Percentiles rank a stretch among this genome's conserved stretches.
These are phyloP conservation scores for Melastoma candidum DNA, from an alignment of 441 rosid species.

Conservation along the genomic window DNA sequence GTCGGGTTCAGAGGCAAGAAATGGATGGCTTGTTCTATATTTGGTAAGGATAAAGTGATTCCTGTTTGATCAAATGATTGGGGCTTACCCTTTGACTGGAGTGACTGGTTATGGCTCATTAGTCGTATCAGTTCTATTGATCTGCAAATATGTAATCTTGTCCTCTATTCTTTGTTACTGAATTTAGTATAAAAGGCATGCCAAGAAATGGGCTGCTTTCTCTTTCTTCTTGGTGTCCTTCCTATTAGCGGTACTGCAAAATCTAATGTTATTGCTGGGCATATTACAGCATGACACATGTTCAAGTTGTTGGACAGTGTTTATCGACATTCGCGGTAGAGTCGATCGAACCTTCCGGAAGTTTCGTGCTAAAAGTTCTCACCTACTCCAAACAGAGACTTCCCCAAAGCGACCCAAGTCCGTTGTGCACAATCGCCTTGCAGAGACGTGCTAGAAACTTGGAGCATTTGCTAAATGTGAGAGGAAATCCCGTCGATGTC, in stretches of 20 bases:
- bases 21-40: slow-evolving; percentile 18
- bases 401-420: background rate
- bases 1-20: slow-evolving; percentile 23
- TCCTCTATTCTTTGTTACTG: too few relatives aligned
- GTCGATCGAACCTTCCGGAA: slow-evolving; percentile 24
- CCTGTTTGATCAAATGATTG: background rate
- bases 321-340: slow-evolving; percentile 19
- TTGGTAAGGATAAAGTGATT: slow-evolving; percentile 7
- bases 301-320: slow-evolving; percentile 20
- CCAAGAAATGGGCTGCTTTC: too few relatives aligned
- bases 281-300: slow-evolving; percentile 22
- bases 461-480: slow-evolving; percentile 22
- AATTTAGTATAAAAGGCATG: too few relatives aligned
- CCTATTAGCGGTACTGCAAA: background rate
- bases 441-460: slow-evolving; percentile 26
- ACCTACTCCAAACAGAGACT: background rate
- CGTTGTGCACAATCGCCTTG: slow-evolving; percentile 14
- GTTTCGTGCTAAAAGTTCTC: slow-evolving; percentile 27
- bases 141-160: too few relatives aligned
- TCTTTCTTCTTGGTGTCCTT: too few relatives aligned
- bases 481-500: slow-evolving; percentile 12
- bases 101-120: background rate
- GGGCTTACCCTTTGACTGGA: background rate
- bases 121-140: too few relatives aligned
- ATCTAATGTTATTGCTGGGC: background rate